Percentiles rank a stretch among this genome's conserved stretches.
Evolutionary conservation across 805 yeast genomes (phyloP).

Genomic region (Nakazawaea wickerhamii): DNA sequence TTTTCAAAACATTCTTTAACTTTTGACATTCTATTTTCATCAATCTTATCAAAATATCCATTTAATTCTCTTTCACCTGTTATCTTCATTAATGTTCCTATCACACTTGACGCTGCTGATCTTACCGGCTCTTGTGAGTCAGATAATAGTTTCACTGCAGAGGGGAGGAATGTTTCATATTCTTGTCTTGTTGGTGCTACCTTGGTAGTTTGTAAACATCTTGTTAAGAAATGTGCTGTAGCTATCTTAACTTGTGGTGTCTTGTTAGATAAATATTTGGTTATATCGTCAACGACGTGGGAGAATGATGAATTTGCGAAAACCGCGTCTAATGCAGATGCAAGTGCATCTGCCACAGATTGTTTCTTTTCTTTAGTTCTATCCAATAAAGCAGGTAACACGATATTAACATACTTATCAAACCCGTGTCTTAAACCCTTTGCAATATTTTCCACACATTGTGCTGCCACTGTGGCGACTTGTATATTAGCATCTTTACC

Average conservation of each 20-base stretch:
- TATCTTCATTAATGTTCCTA: slow-evolving; percentile 81
- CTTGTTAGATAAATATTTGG: slow-evolving; percentile 62
- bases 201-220: slow-evolving; percentile 52
- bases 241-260: slow-evolving; percentile 80
- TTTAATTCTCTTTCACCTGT: slow-evolving; percentile 67
- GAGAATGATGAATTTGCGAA: slow-evolving; percentile 44
- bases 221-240: slow-evolving; percentile 55
- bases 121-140: slow-evolving; percentile 87
- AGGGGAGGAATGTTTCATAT: slow-evolving; percentile 49
- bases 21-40: slow-evolving; percentile 63
- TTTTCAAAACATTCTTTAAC: slow-evolving; percentile 52
- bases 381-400: slow-evolving; percentile 64
- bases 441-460: slow-evolving; percentile 54
- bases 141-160: slow-evolving; percentile 56
- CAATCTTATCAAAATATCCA: slow-evolving; percentile 60
- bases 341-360: slow-evolving; percentile 68
- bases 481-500: slow-evolving; percentile 80
- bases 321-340: slow-evolving; percentile 58
- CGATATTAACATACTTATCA: slow-evolving; percentile 43
- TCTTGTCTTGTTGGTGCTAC: slow-evolving; percentile 47
- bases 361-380: slow-evolving; percentile 86
- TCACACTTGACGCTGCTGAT: slow-evolving; percentile 65
- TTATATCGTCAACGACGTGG: slow-evolving; percentile 54
- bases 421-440: slow-evolving; percentile 59
- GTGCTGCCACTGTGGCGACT: slow-evolving; percentile 77